phyloP scores from a whole-genome alignment of 2,329 filamentous ascomycete genomes.

The Aspergillus eucalypticola region DNA sequence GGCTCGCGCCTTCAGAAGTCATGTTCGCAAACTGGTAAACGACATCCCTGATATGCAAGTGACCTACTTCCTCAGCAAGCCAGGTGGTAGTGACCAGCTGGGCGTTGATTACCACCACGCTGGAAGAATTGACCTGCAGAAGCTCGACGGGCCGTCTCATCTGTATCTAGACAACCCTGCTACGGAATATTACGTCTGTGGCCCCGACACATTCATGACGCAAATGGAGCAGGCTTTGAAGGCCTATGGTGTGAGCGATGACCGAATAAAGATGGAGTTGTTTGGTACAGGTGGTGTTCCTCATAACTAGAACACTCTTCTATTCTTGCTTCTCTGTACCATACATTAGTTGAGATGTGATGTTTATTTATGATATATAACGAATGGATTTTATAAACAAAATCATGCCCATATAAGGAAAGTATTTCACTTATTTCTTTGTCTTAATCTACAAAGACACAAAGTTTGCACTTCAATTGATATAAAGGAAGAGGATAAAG shows the following conservation, averaged over 20 bases:
- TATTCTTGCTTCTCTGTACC: too few relatives aligned
- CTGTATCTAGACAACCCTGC: conserved; percentile 56
- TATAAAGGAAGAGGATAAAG: too few relatives aligned
- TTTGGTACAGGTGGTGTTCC: conserved; percentile 58
- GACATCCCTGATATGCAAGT: conserved; percentile 51
- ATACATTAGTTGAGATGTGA: too few relatives aligned
- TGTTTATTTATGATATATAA: too few relatives aligned
- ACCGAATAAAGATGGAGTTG: conserved; percentile 66
- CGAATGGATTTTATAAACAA: too few relatives aligned
- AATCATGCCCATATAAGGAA: too few relatives aligned
- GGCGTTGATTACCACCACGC: conserved; percentile 62
- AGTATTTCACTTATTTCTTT: too few relatives aligned
- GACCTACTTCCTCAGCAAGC: conserved; percentile 60
- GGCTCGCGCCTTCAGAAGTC: conserved; percentile 54
- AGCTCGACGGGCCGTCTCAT: conserved; percentile 50
- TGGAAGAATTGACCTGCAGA: conserved; percentile 61
- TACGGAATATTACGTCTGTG: conserved; percentile 72
- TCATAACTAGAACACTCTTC: too few relatives aligned
- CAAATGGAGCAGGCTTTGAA: conserved; percentile 57
- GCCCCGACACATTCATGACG: conserved; percentile 69
- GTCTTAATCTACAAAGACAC: too few relatives aligned
- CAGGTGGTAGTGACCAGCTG: conserved; percentile 48
- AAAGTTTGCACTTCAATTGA: too few relatives aligned
- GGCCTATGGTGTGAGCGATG: conserved; percentile 56
- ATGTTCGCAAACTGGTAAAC: conserved; percentile 49